phyloP scores from a whole-genome alignment of 2,329 filamentous ascomycete genomes.

The Pseudocercospora cruenta region DNA sequence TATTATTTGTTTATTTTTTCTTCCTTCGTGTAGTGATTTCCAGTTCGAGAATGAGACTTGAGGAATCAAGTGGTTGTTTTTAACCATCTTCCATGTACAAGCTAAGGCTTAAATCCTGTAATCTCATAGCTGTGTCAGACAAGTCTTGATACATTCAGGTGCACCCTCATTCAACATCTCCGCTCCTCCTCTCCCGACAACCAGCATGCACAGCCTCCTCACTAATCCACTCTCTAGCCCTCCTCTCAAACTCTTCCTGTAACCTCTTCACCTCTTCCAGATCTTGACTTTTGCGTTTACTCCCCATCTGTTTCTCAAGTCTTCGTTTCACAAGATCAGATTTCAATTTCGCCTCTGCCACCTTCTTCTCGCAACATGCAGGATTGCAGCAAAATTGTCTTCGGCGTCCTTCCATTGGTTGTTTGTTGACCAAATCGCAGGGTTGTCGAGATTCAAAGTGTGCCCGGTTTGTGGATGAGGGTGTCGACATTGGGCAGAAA shows the following conservation, averaged over 20 bases:
- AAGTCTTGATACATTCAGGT: no score
- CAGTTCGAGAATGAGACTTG: no score
- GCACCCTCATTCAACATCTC: neutral
- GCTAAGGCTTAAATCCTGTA: no score
- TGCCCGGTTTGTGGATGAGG: neutral
- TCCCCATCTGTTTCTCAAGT: constrained; percentile 13
- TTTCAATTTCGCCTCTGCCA: constrained; percentile 7
- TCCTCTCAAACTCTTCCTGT: constrained; percentile 2
- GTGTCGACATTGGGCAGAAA: neutral
- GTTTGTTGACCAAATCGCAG: neutral
- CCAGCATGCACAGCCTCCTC: constrained; percentile 12
- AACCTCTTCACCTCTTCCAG: constrained; percentile 8
- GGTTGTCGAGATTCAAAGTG: neutral
- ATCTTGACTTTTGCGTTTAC: constrained; percentile 2
- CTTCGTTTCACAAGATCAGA: constrained; percentile 14
- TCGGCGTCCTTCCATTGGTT: constrained; percentile 5
- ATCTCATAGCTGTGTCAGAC: no score
- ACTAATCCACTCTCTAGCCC: neutral
- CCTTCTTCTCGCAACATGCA: constrained; percentile 10
- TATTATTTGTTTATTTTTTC: no score
- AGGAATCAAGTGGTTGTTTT: no score
- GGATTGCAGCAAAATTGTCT: constrained; percentile 9
- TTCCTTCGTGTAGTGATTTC: no score
- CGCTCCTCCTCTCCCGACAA: constrained; percentile 14
- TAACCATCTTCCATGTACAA: no score